Base-by-base conservation (phyloP, 768 basidiomycete species). In the Suillus hirtellus region DNA sequence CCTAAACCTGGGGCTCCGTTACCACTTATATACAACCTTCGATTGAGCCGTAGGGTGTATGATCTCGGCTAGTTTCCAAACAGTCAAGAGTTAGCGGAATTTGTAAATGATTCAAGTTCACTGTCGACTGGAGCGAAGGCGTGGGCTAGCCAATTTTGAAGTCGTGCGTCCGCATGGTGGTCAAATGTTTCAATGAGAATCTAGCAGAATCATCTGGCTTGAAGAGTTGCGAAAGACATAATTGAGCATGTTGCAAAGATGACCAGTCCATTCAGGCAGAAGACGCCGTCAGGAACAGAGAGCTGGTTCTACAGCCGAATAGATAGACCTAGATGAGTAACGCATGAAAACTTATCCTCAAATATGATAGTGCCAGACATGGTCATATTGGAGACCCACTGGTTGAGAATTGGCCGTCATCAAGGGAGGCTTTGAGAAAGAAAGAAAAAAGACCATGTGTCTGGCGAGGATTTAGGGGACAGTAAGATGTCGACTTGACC, bases 1-100 rank as follows among this genome's bases (percentile, higher is more conserved):
- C 5, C 19, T 72, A 62, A 42, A 54, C 52, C 15, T 11, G 60
- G 11, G 38, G 21, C 3, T 12, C 2, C 10, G 15, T n/a, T 31
- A n/a, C 40, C 14, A 50, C 47, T 64, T 27, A 8, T 38, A 15
- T 3, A 38, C 7, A 52, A 31, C 27, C 1, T 50, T 31, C 3
- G 15, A 1, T 37, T 21, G 54, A 37, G 54, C 35, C 7, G 5
- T 15, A 1, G 5, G 3, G n/a, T 12, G 11, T 21, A 14, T 14
- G 11, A 55, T 37, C 12, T 53, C 34, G 15, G 8, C n/a, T 11
- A 21, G 21, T 15, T 11, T 54, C 11, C 3, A 12, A 24, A 50
- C 49, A 44, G 19, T 44, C 61, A 43, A 15, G 24, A 56, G 7
- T 42, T 14, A 35, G 64, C 47, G 49, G 49, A 38, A 40, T 27